Conservation (phyloP, 78 protist species). For the Bodo saltans region DNA sequence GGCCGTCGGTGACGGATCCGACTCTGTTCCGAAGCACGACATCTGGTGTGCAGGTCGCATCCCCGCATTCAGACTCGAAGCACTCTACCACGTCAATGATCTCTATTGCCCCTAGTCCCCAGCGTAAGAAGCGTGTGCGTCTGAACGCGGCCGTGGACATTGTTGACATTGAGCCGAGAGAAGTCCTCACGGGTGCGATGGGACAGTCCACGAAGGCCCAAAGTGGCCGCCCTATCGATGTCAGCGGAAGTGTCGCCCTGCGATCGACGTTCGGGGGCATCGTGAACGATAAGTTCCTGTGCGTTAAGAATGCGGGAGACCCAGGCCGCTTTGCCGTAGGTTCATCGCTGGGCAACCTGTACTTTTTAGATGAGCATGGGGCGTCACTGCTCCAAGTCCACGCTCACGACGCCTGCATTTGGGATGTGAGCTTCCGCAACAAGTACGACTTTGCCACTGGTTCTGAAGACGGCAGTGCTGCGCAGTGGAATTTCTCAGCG, state of each 20-base stretch:
- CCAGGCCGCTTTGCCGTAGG: not conserved
- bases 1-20: not conserved
- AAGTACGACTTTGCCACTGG: not conserved
- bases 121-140: too few species aligned
- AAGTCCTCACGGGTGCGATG: too few species aligned
- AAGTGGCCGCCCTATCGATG: not conserved
- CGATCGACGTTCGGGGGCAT: not conserved
- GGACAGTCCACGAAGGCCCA: not conserved
- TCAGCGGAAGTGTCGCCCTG: not conserved
- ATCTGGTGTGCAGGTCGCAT: too few species aligned
- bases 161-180: not conserved
- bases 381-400: not conserved
- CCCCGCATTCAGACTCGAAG: too few species aligned
- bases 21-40: too few species aligned
- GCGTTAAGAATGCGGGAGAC: not conserved
- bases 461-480: not conserved
- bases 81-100: too few species aligned
- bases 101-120: too few species aligned
- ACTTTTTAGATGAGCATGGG: not conserved
- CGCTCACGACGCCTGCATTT: not conserved
- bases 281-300: not conserved
- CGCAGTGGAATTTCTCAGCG: too few species aligned
- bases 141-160: not conserved
- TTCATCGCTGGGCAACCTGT: not conserved
- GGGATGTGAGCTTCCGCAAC: not conserved